Percentiles rank a stretch among this genome's conserved stretches.
phyloP scores from a whole-genome alignment of 805 yeast genomes.

The Hanseniaspora hatyaiensis region DNA sequence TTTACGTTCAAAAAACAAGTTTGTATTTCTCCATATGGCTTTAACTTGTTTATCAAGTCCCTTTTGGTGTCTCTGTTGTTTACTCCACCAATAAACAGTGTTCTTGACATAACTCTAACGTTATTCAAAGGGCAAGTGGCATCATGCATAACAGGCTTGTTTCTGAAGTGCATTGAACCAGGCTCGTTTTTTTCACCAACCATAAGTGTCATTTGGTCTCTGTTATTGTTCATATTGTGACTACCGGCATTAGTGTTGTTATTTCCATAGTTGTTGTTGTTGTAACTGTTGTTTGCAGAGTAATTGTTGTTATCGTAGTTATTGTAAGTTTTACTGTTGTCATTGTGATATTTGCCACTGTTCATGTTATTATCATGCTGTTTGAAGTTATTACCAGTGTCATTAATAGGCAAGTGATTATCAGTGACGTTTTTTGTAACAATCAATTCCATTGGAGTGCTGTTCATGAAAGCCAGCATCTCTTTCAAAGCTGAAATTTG shows the following conservation, averaged over 20 bases:
- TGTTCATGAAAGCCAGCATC: constrained; percentile 9
- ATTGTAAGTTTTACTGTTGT: no score
- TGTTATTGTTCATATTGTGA: constrained; percentile 14
- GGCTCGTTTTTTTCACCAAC: constrained; percentile 53
- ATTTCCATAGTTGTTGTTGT: constrained; percentile 17
- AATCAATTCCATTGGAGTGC: constrained; percentile 6
- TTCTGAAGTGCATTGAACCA: constrained; percentile 64
- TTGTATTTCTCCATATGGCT: constrained; percentile 86
- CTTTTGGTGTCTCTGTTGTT: constrained; percentile 70
- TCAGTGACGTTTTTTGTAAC: constrained; percentile 2
- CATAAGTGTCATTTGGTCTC: constrained; percentile 28
- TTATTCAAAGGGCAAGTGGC: constrained; percentile 61
- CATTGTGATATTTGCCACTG: no score
- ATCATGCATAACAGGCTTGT: constrained; percentile 62
- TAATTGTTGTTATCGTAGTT: no score
- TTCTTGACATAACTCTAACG: constrained; percentile 75
- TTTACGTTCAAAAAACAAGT: constrained; percentile 76
- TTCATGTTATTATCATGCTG: constrained; percentile 15
- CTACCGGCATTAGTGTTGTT: constrained; percentile 17
- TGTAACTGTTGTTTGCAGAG: no score
- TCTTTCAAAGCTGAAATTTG: constrained; percentile 13
- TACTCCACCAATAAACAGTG: constrained; percentile 88
- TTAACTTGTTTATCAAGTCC: constrained; percentile 55
- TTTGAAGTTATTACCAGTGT: no score
- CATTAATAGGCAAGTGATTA: no score